Conservation (phyloP, 2,329 filamentous ascomycete genomes). For the Alternaria conjuncta region DNA sequence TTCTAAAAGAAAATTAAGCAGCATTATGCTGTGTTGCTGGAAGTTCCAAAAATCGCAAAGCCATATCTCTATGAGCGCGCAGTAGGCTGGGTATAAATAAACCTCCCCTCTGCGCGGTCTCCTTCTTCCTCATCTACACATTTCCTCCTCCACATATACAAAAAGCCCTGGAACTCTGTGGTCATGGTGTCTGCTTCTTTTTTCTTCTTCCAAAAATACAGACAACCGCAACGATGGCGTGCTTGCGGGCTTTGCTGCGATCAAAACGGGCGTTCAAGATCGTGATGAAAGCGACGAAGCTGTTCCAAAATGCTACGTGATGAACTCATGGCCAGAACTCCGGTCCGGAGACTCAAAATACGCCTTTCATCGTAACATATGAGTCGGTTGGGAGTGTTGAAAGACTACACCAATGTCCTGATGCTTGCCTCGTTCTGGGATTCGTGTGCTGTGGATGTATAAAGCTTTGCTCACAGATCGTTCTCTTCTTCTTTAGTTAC, state of each 20-base stretch:
- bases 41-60: too few relatives aligned
- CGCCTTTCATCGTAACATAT: rapidly evolving
- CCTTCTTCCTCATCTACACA: neutral
- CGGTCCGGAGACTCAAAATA: neutral
- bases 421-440: neutral
- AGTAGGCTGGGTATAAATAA: neutral
- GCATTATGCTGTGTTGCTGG: neutral
- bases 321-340: neutral
- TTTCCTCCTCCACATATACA: neutral
- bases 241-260: neutral
- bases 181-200: too few relatives aligned
- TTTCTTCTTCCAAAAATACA: neutral
- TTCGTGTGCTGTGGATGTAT: neutral
- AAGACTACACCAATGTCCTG: neutral
- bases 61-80: too few relatives aligned
- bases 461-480: rapidly evolving
- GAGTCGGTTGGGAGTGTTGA: neutral
- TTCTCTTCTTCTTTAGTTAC: neutral
- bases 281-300: neutral
- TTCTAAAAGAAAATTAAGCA: neutral
- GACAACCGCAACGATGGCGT: too few relatives aligned
- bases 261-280: neutral
- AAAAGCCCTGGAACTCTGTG: neutral
- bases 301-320: neutral
- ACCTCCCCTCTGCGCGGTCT: neutral